Conservation (phyloP, 2,329 filamentous ascomycete genomes). For the Curvularia hawaiiensis region DNA sequence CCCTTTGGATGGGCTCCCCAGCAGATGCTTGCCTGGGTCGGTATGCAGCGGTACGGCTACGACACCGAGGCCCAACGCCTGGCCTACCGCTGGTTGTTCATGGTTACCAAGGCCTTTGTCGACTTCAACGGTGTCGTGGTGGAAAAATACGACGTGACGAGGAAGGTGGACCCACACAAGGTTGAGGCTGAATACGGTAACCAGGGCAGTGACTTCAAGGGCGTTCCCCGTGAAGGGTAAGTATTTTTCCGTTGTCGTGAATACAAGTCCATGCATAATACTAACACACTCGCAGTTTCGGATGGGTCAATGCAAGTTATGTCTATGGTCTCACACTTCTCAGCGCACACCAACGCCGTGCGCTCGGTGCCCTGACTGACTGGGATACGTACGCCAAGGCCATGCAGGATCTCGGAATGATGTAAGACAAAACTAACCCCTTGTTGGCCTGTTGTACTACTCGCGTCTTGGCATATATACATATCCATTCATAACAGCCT, state of each 20-base stretch:
- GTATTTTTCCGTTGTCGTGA: slow-evolving; percentile 45
- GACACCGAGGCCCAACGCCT: slow-evolving; percentile 86
- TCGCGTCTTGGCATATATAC: slow-evolving; percentile 12
- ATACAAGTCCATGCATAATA: slow-evolving; percentile 4
- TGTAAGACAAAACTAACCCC: slow-evolving; percentile 3
- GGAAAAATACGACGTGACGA: slow-evolving; percentile 97
- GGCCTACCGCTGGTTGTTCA: slow-evolving; percentile 96
- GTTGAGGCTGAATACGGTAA: slow-evolving; percentile 98
- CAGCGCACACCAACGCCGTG: slow-evolving; percentile 85
- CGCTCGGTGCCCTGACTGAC: slow-evolving; percentile 83
- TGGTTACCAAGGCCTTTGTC: slow-evolving; percentile 98
- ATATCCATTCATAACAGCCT: slow-evolving; percentile 7
- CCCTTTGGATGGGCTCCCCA: slow-evolving; percentile 98
- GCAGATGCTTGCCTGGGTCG: slow-evolving; percentile 97
- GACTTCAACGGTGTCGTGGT: slow-evolving; percentile 98
- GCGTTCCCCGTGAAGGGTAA: slow-evolving; percentile 93
- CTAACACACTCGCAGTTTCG: slow-evolving; percentile 68
- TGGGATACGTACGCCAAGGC: slow-evolving; percentile 83
- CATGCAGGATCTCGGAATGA: slow-evolving; percentile 47
- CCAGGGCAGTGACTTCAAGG: slow-evolving; percentile 93
- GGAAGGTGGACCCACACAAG: slow-evolving; percentile 85
- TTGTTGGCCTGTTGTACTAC: neutral
- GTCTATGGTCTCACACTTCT: slow-evolving; percentile 90
- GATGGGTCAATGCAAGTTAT: slow-evolving; percentile 98
- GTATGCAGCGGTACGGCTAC: slow-evolving; percentile 88